Base-by-base conservation (phyloP, 306 rosid species). In the Cyclanthera cordifolia region DNA sequence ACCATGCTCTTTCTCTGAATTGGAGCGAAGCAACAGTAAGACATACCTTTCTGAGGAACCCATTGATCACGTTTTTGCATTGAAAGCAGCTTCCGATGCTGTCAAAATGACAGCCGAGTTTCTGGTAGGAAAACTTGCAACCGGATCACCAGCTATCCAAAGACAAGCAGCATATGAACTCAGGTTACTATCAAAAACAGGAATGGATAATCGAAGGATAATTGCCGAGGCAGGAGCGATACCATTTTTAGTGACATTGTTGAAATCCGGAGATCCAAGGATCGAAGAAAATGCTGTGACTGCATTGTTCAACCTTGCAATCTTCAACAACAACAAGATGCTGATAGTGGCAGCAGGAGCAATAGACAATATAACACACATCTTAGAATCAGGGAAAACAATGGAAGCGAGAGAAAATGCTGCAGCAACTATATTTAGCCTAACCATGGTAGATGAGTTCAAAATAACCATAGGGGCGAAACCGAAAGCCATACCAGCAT, bases 371-470 rank as follows among this genome's bases (percentile, higher is more conserved):
- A 86, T 89, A 82, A 81, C 88, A 9, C 71, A 79, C 53, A 90
- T 89, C 4, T 85, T 93, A 19, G 96, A 87, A 73, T 77, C 78
- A 9, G 98, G 96, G 32, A 84, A 75, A 66, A 85, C 94, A 1
- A 87, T 82, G 96, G 98, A 84, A 68, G 93, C 96, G 37, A 86
- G 95, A 73, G 95, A 87, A 76, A 93, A 93, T 74, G 96, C 96
- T 4, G 98, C 96, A 5, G 95, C 98, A 32, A 69, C 94, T 55
- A 80, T 93, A 34, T 89, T 71, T 67, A 89, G 96, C 79, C 77
- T 93, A 72, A 77, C 91, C 3, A 89, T 89, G 81, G 72, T 87
- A 0, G 95, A 93, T 55, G 96, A 93, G 39, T 84, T 76, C 72
- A 93, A 89, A 69, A 83, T 84, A 32, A 79, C 79, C 3, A 87